Base-by-base conservation (phyloP, 192 early-diverging fungal genomes). In the Entomortierella lignicola region DNA sequence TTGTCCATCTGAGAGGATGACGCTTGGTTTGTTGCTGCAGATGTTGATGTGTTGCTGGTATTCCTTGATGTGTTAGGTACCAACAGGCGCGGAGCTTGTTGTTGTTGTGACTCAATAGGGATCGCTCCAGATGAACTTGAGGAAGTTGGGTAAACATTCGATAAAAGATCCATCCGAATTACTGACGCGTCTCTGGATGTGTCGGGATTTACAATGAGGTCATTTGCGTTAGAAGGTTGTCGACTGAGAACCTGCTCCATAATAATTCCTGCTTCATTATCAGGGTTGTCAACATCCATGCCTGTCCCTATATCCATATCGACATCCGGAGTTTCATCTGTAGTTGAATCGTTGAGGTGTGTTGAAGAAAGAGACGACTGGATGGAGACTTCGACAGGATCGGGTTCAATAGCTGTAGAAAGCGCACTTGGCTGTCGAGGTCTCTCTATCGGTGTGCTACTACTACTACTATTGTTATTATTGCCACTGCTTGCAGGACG, bases 211-310 rank as follows among this genome's bases (percentile, higher is more conserved):
- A 8, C n/a, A 37, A 56, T 47, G 56, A 37, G 27, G 12, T 60
- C 17, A 41, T n/a, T 10, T 10, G 23, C 1, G 11, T 18, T 18
- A 18, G 52, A 5, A 25, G 52, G 26, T 8, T 54, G 61, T 18
- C 31, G 42, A 31, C 60, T 7, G 2, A 66, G 29, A 8, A 29
- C 39, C 11, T 66, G 37, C 18, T 55, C 63, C 63, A 66, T 56
- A n/a, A 10, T 55, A 11, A 39, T 8, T 15, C 21, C n/a, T 4
- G 20, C 32, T 15, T 47, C 29, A 30, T 0, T 30, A 0, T 51
- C 55, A 8, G 55, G 1, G 8, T 50, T 21, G 18, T 59, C 66
- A 32, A 60, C 50, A 60, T 69, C 66, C 57, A 69, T 54, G 32
- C 34, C 26, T 0, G 55, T 12, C 0, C 17, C 47, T 0, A 69